These are phyloP conservation scores for Salvia splendens DNA, from an alignment of 257 asterid species.

Conservation along the genomic window DNA sequence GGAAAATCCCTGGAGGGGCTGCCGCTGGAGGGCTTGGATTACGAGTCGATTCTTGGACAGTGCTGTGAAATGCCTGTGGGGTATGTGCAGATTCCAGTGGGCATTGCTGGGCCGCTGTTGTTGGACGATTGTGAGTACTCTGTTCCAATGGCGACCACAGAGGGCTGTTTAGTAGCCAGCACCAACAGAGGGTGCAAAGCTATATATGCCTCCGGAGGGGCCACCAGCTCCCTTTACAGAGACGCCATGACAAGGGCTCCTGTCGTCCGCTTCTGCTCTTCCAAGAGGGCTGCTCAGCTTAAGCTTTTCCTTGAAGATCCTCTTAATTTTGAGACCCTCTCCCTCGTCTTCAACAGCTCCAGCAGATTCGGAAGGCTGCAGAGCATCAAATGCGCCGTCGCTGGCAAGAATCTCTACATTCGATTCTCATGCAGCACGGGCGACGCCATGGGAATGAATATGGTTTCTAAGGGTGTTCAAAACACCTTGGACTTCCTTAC, in stretches of 20 bases:
- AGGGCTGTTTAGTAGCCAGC: conserved; percentile 49
- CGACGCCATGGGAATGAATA: conserved; percentile 55
- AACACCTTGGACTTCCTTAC: conserved; percentile 42
- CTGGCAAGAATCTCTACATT: conserved; percentile 44
- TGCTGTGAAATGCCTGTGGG: conserved; percentile 52
- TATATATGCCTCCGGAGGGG: conserved; percentile 43
- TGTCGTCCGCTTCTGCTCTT: conserved; percentile 38
- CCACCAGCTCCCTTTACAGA: conserved; percentile 31
- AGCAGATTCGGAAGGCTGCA: conserved; percentile 47
- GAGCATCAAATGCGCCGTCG: conserved; percentile 42
- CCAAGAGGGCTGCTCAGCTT: conserved; percentile 38
- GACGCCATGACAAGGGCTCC: conserved; percentile 48
- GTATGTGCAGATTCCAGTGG: conserved; percentile 47
- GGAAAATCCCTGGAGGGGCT: conserved; percentile 43
- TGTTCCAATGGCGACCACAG: conserved; percentile 51
- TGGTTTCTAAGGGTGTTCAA: conserved; percentile 48
- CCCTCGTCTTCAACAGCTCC: conserved; percentile 44
- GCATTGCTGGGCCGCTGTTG: conserved; percentile 45
- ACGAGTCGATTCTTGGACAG: conserved; percentile 44
- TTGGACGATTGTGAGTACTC: conserved; percentile 36
- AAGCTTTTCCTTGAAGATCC: conserved; percentile 42
- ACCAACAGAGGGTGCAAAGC: conserved; percentile 51
- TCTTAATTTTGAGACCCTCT: conserved; percentile 38
- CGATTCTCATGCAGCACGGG: conserved; percentile 47
- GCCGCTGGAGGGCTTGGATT: conserved; percentile 41